These are phyloP conservation scores for Hygrocybe punicea DNA, from an alignment of 768 basidiomycete genomes.

Conservation along the genomic window DNA sequence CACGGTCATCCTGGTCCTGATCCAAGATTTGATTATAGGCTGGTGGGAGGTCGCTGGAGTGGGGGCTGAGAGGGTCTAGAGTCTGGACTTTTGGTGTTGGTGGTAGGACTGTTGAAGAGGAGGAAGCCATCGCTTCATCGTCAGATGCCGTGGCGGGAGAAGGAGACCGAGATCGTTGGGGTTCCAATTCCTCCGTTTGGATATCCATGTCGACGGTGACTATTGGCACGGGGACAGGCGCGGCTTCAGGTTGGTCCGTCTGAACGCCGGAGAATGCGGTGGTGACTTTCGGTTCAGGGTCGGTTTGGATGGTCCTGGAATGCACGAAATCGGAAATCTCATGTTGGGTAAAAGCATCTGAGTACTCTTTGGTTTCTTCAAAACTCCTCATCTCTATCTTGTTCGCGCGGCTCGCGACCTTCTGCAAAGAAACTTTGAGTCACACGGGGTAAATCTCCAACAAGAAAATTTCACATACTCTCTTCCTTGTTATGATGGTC, in stretches of 20 bases:
- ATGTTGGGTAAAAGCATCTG: slow-evolving; percentile 70
- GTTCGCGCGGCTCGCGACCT: slow-evolving; percentile 61
- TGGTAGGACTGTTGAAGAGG: slow-evolving; percentile 68
- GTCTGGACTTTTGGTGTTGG: slow-evolving; percentile 59
- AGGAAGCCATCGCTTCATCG: slow-evolving; percentile 61
- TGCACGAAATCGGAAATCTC: slow-evolving; percentile 52
- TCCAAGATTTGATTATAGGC: slow-evolving; percentile 63
- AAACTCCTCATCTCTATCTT: slow-evolving; percentile 47
- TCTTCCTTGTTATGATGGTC: slow-evolving; percentile 85
- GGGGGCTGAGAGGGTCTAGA: slow-evolving; percentile 28
- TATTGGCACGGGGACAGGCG: slow-evolving; percentile 36
- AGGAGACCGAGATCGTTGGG: slow-evolving; percentile 41
- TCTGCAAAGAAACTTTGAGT: slow-evolving; percentile 40
- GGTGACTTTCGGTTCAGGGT: slow-evolving; percentile 49
- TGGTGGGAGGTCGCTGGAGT: slow-evolving; percentile 59
- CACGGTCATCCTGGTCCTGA: slow-evolving; percentile 49
- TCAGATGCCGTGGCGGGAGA: slow-evolving; percentile 40
- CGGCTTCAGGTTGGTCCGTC: slow-evolving; percentile 47
- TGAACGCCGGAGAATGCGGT: slow-evolving; percentile 52
- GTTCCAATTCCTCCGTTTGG: slow-evolving; percentile 55
- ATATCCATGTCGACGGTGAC: slow-evolving; percentile 54
- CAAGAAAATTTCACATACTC: slow-evolving; percentile 41
- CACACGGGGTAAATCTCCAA: slow-evolving; percentile 2
- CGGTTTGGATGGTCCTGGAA: slow-evolving; percentile 56
- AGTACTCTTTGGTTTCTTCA: slow-evolving; percentile 71